Evolutionary conservation across 2,329 filamentous ascomycete genomes (phyloP).

Genomic region (Diaporthe sp.): DNA sequence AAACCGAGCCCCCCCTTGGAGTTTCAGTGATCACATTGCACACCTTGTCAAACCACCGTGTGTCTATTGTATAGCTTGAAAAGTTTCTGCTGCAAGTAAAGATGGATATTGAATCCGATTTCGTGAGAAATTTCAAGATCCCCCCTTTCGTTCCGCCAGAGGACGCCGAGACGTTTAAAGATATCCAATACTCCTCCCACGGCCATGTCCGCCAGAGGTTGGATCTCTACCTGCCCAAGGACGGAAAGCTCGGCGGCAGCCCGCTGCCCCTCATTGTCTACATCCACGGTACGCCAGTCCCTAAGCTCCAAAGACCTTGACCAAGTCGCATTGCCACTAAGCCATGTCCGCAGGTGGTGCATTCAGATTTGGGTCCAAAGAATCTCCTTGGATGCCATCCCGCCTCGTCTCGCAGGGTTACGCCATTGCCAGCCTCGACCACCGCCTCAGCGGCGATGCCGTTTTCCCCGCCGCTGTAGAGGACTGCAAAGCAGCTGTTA

Average conservation of each 20-base stretch:
- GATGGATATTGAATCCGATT: not conserved
- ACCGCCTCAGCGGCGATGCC: conserved; percentile 41
- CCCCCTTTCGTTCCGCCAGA: conserved; percentile 37
- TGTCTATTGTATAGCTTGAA: too few species aligned
- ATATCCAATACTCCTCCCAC: conserved; percentile 38
- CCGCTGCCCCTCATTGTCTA: conserved; percentile 38
- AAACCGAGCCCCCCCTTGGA: not conserved
- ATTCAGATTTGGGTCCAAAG: conserved; percentile 40
- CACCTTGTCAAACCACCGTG: not conserved
- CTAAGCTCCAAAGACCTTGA: not conserved
- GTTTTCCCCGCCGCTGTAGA: conserved; percentile 39
- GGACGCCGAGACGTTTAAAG: conserved; percentile 33
- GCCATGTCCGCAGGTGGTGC: conserved; percentile 21
- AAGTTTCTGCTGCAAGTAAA: not conserved
- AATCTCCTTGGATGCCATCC: conserved; percentile 36
- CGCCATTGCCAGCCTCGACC: conserved; percentile 40
- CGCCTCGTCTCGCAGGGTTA: conserved; percentile 36
- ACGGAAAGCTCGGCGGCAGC: not conserved
- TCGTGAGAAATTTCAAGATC: conserved; percentile 22
- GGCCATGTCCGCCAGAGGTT: conserved; percentile 38
- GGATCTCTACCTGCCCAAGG: conserved; percentile 40
- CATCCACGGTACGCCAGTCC: conserved; percentile 31
- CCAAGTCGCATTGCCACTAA: not conserved
- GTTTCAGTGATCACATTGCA: not conserved
- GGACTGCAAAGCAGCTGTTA: conserved; percentile 41